Evolutionary conservation across 768 basidiomycete species (phyloP), one percentile per base, ranked within the genome.

Genomic region (Boletus subcaerulescens): DNA sequence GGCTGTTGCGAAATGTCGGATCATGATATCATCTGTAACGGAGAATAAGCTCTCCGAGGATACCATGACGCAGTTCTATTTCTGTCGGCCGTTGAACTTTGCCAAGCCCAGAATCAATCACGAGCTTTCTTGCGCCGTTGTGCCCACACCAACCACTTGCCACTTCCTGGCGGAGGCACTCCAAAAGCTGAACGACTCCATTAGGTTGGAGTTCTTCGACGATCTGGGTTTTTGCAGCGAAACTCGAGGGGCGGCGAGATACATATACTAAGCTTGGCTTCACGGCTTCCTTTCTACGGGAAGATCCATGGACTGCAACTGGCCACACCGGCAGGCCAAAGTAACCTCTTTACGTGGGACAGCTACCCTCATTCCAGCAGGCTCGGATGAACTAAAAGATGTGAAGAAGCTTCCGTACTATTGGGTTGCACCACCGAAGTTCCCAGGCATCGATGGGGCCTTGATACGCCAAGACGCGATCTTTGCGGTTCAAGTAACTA

Each of bases 91-190:
- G 3, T 3, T 7, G 3, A 12, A 18, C 3, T 5, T 15, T 13
- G 33, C 3, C 1, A 15, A 3, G 26, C 0, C 13, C 14, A 4
- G 8, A 1, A 11, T 10, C 2, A 4, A 1, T 14, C 17, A 4
- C 12, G 0, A 2, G 0, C n/a, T 12, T 13, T 1, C 15, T n/a
- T 3, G 6, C 22, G 3, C 29, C 9, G 13, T 3, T 3, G 22
- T 50, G 11, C 41, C 50, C 2, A 50, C 50, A 12, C 32, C 3
- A 31, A 29, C 11, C 7, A 9, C 31, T 4, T 36, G 48, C 13
- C 4, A 15, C n/a, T 3, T 49, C 13, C 36, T 40, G 11, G 48
- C 14, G 5, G 29, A 39, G 26, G 24, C 36, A 7, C 48, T 49
- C 26, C 10, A 14, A 18, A 9, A 2, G 11, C 12, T n/a, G 4